Evolutionary conservation across 345 rosid genomes (phyloP).

Genomic region (Syzygium aqueum): DNA sequence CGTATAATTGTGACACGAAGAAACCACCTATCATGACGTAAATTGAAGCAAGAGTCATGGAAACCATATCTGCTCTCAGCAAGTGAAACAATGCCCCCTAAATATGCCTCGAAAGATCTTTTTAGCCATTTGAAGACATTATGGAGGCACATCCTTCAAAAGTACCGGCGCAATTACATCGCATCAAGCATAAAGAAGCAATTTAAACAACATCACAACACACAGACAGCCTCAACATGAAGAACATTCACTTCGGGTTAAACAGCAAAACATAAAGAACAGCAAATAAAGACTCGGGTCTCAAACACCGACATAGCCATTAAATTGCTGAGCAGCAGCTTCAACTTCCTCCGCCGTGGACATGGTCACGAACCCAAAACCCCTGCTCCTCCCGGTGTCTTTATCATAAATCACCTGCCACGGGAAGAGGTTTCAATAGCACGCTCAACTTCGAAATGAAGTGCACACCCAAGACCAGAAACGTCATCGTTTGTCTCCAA

Average conservation of each 20-base stretch:
- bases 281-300: background rate
- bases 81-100: background rate
- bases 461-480: background rate
- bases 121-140: background rate
- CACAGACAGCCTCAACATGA: background rate
- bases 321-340: slow-evolving; percentile 72
- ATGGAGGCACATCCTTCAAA: background rate
- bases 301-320: slow-evolving; percentile 68
- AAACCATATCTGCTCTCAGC: background rate
- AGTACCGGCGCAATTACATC: background rate
- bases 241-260: background rate
- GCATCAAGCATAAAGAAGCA: background rate
- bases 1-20: background rate
- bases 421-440: background rate
- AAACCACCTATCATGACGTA: background rate
- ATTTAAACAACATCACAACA: background rate
- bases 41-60: background rate
- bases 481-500: background rate
- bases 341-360: slow-evolving; percentile 59
- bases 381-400: slow-evolving; percentile 91
- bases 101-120: background rate
- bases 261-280: background rate
- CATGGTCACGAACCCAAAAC: slow-evolving; percentile 98
- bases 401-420: slow-evolving; percentile 88
- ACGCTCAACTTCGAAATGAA: background rate